phyloP scores from a whole-genome alignment of 306 rosid species.

The Acacia confusa region DNA sequence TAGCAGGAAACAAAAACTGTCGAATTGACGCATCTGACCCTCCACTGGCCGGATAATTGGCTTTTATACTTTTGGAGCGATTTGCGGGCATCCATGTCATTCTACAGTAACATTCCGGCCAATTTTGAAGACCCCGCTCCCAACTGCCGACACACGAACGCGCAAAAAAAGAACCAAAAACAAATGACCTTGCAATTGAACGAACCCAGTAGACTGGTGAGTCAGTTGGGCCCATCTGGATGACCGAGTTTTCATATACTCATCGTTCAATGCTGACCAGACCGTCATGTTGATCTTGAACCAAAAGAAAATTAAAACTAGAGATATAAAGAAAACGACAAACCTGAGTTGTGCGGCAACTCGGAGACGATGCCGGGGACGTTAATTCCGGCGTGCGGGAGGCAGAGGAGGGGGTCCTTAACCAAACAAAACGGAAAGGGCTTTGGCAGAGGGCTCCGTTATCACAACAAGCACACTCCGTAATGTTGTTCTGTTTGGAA shows the following conservation, averaged over 20 bases:
- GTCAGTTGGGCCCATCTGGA: slow-evolving; percentile 30
- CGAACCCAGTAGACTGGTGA: slow-evolving; percentile 35
- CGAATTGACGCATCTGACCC: slow-evolving; percentile 46
- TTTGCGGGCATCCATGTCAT: slow-evolving; percentile 26
- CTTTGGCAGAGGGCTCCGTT: slow-evolving; percentile 48
- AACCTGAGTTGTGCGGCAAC: slow-evolving; percentile 59
- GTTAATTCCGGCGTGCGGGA: slow-evolving; percentile 64
- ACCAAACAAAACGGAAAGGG: slow-evolving; percentile 74
- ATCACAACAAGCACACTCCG: slow-evolving; percentile 37
- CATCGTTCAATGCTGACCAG: background rate
- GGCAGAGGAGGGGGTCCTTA: slow-evolving; percentile 45
- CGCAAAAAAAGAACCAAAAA: background rate
- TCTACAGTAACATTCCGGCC: slow-evolving; percentile 31
- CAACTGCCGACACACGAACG: slow-evolving; percentile 42
- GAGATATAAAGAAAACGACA: slow-evolving; percentile 18
- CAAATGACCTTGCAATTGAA: background rate
- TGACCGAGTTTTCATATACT: slow-evolving; percentile 14
- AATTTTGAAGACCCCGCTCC: slow-evolving; percentile 29
- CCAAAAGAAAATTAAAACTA: too few relatives aligned
- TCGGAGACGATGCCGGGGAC: slow-evolving; percentile 61
- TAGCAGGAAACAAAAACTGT: slow-evolving; percentile 5
- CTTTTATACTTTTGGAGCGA: background rate
- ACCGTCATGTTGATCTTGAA: background rate
- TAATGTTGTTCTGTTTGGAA: slow-evolving; percentile 1
- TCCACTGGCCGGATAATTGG: background rate